Evolutionary conservation across 805 yeast genomes (phyloP).

Genomic region (Lipomyces mesembrius): DNA sequence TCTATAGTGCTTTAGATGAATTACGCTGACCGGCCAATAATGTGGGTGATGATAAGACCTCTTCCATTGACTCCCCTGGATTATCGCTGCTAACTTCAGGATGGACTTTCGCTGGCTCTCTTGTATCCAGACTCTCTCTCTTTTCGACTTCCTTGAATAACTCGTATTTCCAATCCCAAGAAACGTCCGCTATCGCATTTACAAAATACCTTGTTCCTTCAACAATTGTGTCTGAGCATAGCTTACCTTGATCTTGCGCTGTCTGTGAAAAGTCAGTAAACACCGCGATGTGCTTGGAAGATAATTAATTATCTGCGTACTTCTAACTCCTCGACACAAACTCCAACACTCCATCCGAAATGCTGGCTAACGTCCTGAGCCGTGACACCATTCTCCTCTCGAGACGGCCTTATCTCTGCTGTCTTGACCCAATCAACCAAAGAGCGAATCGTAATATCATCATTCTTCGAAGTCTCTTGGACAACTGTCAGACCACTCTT

Average conservation of each 20-base stretch:
- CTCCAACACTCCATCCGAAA: conserved; percentile 62
- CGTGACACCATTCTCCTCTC: conserved; percentile 42
- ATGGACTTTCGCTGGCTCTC: not conserved
- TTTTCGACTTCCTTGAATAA: conserved; percentile 1
- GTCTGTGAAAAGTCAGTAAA: conserved; percentile 4
- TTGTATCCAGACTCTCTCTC: not conserved
- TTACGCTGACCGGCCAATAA: not conserved
- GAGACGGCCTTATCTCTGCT: not conserved
- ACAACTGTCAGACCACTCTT: conserved; percentile 51
- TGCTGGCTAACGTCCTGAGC: conserved; percentile 36
- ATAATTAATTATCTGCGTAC: conserved; percentile 40
- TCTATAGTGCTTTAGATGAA: not conserved
- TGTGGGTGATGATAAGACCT: not conserved
- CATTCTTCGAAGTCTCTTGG: conserved; percentile 48
- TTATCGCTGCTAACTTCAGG: not conserved
- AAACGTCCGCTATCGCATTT: not conserved
- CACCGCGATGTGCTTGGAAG: not conserved
- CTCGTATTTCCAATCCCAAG: conserved; percentile 18
- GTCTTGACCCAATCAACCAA: conserved; percentile 23
- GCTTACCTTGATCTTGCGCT: conserved; percentile 13
- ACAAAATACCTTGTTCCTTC: conserved; percentile 17
- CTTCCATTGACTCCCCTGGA: not conserved
- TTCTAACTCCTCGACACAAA: conserved; percentile 67
- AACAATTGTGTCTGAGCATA: conserved; percentile 10
- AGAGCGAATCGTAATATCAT: conserved; percentile 44